Evolutionary conservation across 257 asterid genomes (phyloP).

Genomic region (Solanum boliviense): DNA sequence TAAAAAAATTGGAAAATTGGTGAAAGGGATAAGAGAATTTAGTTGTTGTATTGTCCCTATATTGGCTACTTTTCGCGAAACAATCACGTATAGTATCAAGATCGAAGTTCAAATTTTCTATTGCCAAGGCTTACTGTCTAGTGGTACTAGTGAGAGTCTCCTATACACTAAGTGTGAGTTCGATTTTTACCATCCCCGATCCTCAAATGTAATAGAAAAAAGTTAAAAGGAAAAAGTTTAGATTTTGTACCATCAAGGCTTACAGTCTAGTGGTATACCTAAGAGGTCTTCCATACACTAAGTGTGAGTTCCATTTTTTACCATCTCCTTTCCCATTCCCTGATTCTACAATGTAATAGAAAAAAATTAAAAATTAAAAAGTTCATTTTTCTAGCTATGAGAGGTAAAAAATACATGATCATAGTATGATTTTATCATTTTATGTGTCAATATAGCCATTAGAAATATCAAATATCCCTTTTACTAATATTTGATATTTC

Average conservation of each 20-base stretch:
- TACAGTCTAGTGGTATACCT: not conserved
- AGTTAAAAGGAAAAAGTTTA: not conserved
- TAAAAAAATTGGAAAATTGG: not conserved
- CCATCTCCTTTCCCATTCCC: not conserved
- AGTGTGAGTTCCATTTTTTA: not conserved
- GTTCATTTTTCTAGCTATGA: not conserved
- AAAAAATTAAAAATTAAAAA: no score
- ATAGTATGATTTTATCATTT: not conserved
- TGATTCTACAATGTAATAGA: not conserved
- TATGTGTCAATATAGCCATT: not conserved
- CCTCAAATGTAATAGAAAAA: not conserved
- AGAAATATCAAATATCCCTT: no score
- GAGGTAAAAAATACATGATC: not conserved
- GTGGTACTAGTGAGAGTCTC: not conserved
- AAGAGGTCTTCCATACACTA: not conserved
- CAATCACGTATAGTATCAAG: not conserved
- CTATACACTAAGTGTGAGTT: not conserved
- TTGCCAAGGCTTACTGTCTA: not conserved
- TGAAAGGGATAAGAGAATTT: not conserved
- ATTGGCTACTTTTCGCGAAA: not conserved
- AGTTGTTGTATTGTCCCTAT: not conserved
- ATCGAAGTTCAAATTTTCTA: not conserved
- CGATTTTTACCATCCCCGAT: accelerated
- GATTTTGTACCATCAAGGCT: not conserved
- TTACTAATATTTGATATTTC: no score